Percentiles rank a stretch among this genome's conserved stretches.
Conservation (phyloP, 2,329 filamentous ascomycete genomes). For the Fusarium odoratissimum region DNA sequence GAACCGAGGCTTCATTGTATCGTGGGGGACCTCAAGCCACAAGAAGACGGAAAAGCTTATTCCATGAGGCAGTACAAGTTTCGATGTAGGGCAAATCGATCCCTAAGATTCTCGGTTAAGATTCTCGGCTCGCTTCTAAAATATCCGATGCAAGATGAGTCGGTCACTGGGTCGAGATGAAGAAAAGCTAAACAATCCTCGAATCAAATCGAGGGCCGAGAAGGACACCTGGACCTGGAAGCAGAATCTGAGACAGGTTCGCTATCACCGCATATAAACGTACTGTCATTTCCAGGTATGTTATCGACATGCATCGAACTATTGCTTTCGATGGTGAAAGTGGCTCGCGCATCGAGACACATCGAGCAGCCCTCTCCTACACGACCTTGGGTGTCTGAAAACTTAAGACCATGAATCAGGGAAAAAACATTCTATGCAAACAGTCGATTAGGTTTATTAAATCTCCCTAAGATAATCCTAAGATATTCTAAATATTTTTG, state of each 20-base stretch:
- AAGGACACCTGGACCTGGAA: slow-evolving; percentile 3
- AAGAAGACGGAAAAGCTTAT: slow-evolving; percentile 1
- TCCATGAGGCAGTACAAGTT: neutral
- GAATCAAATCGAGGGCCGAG: slow-evolving; percentile 17
- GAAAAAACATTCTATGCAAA: neutral
- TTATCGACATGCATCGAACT: slow-evolving; percentile 26
- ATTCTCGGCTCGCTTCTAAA: slow-evolving; percentile 30
- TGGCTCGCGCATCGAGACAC: slow-evolving; percentile 21
- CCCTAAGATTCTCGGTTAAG: slow-evolving; percentile 15
- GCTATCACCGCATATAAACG: neutral
- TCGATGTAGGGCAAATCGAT: neutral
- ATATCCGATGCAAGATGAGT: slow-evolving; percentile 34
- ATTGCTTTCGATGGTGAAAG: slow-evolving; percentile 26
- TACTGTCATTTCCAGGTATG: slow-evolving; percentile 4
- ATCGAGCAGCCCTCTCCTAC: neutral
- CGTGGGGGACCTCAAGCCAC: neutral
- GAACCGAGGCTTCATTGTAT: neutral
- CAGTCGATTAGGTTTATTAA: neutral
- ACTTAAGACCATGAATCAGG: neutral
- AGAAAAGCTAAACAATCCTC: slow-evolving; percentile 3
- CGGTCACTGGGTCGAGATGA: slow-evolving; percentile 1
- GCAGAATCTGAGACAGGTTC: slow-evolving; percentile 31
- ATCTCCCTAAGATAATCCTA: neutral
- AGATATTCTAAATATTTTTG: neutral
- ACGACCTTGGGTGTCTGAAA: neutral